Conservation (phyloP, 2,329 filamentous ascomycete genomes). For the Pezicula neosporulosa region DNA sequence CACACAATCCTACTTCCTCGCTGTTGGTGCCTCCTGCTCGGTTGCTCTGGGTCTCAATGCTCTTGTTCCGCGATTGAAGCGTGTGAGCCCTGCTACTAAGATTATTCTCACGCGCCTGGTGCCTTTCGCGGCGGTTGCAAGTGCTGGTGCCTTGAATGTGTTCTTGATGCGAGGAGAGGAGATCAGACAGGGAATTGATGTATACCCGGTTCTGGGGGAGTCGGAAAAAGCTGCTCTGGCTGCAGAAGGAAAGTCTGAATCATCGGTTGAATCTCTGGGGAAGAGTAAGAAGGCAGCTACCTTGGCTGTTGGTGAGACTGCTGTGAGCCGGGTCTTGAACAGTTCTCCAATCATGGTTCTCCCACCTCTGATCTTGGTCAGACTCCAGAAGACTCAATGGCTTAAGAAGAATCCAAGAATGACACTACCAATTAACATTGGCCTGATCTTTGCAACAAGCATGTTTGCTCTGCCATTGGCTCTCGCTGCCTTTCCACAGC, state of each 20-base stretch:
- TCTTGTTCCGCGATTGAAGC: conserved; percentile 78
- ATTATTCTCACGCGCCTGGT: conserved; percentile 82
- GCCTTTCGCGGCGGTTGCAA: conserved; percentile 92
- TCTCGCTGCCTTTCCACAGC: conserved; percentile 86
- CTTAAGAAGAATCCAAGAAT: conserved; percentile 72
- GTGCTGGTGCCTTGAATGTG: conserved; percentile 87
- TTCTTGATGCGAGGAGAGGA: conserved; percentile 98
- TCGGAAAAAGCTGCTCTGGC: conserved; percentile 58
- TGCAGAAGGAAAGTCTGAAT: conserved; percentile 57
- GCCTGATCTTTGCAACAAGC: conserved; percentile 80
- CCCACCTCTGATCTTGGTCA: conserved; percentile 80
- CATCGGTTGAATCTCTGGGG: conserved; percentile 69
- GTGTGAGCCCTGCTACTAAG: conserved; percentile 70
- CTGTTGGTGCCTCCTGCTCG: conserved; percentile 88
- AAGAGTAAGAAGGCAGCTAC: conserved; percentile 86
- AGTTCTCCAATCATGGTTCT: conserved; percentile 96
- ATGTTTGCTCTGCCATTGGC: conserved; percentile 87
- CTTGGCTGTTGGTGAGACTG: conserved; percentile 89
- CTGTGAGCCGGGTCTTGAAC: conserved; percentile 86
- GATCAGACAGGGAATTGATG: conserved; percentile 87
- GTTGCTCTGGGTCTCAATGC: conserved; percentile 91
- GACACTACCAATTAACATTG: conserved; percentile 81
- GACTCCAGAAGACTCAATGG: conserved; percentile 81
- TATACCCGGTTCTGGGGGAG: conserved; percentile 77
- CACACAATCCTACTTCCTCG: conserved; percentile 84